Evolutionary conservation across 1,284 basidiomycete species (phyloP).

Genomic region (Phylloporus sp.): DNA sequence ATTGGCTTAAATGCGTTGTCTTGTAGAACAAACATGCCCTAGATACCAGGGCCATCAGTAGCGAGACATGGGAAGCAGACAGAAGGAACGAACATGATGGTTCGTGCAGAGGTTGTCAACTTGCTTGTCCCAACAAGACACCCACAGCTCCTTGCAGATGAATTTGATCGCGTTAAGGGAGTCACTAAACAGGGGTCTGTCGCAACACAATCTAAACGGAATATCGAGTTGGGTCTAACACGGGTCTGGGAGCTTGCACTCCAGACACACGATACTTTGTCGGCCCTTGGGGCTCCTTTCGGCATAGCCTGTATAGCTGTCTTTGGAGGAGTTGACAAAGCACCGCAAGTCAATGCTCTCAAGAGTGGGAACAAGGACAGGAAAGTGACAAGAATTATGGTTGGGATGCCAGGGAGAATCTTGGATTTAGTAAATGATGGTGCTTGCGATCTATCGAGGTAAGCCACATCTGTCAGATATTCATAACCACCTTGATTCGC

Average conservation of each 20-base stretch:
- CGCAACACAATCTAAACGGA: constrained; percentile 66
- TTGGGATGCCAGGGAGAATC: constrained; percentile 94
- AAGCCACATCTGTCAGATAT: constrained; percentile 32
- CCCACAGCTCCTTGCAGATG: constrained; percentile 96
- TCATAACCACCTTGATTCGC: neutral
- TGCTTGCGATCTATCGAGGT: constrained; percentile 80
- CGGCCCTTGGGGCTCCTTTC: constrained; percentile 76
- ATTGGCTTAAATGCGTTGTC: constrained; percentile 91
- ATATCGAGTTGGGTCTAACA: no score
- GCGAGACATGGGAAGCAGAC: neutral
- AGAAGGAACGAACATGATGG: constrained; percentile 69
- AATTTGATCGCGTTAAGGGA: constrained; percentile 94
- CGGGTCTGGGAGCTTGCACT: constrained; percentile 93
- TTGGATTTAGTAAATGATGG: constrained; percentile 90
- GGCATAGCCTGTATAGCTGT: constrained; percentile 66
- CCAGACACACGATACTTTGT: constrained; percentile 90
- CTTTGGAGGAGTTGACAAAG: constrained; percentile 93
- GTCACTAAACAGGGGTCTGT: constrained; percentile 76
- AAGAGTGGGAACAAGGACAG: constrained; percentile 53
- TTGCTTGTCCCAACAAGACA: constrained; percentile 88
- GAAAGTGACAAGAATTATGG: constrained; percentile 56
- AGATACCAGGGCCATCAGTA: constrained; percentile 1
- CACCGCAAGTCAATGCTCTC: constrained; percentile 73
- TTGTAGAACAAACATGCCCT: constrained; percentile 95
- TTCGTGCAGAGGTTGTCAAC: constrained; percentile 96